phyloP scores from a whole-genome alignment of 2,329 filamentous ascomycete species.

The Calonectria honghensis region DNA sequence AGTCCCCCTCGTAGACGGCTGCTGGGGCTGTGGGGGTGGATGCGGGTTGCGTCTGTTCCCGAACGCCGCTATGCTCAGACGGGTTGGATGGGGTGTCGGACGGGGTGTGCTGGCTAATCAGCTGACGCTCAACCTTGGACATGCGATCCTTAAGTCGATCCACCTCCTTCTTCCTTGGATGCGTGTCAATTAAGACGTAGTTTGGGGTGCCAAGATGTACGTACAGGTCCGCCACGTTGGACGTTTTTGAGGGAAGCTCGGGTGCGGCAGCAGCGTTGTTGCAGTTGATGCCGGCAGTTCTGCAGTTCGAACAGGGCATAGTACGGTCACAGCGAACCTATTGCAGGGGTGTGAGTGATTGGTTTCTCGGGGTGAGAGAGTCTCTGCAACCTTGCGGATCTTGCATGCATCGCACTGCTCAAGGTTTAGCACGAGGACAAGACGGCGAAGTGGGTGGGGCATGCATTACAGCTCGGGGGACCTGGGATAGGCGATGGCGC shows the following conservation, averaged over 20 bases:
- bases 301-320: constrained; percentile 8
- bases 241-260: background rate
- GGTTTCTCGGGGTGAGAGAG: background rate
- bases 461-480: constrained; percentile 8
- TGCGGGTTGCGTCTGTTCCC: constrained; percentile 8
- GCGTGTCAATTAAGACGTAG: background rate
- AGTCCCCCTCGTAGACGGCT: constrained; percentile 45
- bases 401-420: constrained; percentile 13
- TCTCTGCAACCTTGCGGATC: constrained; percentile 18
- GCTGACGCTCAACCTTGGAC: constrained; percentile 38
- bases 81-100: constrained; percentile 1
- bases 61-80: background rate
- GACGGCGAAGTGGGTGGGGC: background rate
- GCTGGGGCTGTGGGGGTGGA: constrained; percentile 5
- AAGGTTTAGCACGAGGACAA: background rate
- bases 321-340: constrained; percentile 16
- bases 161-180: background rate
- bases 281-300: background rate
- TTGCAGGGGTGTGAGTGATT: background rate
- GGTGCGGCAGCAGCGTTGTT: background rate
- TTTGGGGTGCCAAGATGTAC: background rate
- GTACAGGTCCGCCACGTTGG: constrained; percentile 7
- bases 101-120: constrained; percentile 10
- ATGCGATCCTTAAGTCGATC: background rate
- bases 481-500: background rate